These are phyloP conservation scores for Aspergillus udagawae DNA, from an alignment of 2,329 filamentous ascomycete species.

Conservation along the genomic window DNA sequence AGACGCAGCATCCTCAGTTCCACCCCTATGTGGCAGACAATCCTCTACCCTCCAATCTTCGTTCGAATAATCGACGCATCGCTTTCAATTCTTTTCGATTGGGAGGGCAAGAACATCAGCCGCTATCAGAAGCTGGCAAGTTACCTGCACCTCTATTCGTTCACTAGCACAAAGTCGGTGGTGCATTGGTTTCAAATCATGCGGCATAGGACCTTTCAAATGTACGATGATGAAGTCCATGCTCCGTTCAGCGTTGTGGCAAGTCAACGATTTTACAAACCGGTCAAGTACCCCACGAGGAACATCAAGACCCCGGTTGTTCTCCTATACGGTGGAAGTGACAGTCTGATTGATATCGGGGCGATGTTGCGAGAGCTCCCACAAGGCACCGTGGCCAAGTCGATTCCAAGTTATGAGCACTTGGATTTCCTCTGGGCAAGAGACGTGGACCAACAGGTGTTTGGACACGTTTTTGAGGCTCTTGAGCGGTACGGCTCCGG, in stretches of 20 bases:
- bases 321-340: constrained; percentile 86
- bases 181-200: constrained; percentile 99
- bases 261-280: constrained; percentile 84
- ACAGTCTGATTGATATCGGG: constrained; percentile 89
- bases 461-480: constrained; percentile 86
- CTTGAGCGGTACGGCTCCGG: constrained; percentile 59
- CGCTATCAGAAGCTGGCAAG: constrained; percentile 87
- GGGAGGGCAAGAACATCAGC: constrained; percentile 80
- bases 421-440: constrained; percentile 93
- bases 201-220: constrained; percentile 90
- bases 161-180: constrained; percentile 92
- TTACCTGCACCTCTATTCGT: constrained; percentile 94
- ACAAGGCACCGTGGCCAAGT: constrained; percentile 74
- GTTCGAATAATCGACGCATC: constrained; percentile 80
- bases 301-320: constrained; percentile 97
- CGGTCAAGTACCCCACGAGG: constrained; percentile 90
- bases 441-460: constrained; percentile 79
- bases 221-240: constrained; percentile 94
- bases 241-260: constrained; percentile 68
- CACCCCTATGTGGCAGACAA: constrained; percentile 94
- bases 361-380: constrained; percentile 90
- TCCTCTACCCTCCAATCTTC: constrained; percentile 92
- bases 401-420: constrained; percentile 91
- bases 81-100: constrained; percentile 81
- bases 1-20: constrained; percentile 86